Conservation (phyloP, 2,329 filamentous ascomycete genomes). For the Pestalotiopsis sp. region DNA sequence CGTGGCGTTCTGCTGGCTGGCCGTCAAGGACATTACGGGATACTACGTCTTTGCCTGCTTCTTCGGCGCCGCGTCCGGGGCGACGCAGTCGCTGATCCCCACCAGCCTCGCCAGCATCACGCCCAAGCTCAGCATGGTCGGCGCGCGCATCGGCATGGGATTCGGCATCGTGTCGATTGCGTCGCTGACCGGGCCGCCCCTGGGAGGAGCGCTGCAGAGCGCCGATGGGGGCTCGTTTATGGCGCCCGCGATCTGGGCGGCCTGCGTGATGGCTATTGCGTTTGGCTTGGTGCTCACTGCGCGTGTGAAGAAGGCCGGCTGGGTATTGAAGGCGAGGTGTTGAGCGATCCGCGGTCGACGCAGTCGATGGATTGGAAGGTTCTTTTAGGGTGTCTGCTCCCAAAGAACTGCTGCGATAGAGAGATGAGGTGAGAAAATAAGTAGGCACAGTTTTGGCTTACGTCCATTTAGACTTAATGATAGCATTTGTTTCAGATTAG, state of each 20-base stretch:
- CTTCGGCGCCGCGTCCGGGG: slow-evolving; percentile 35
- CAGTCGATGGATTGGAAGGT: not conserved
- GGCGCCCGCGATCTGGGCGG: slow-evolving; percentile 38
- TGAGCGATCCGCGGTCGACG: slow-evolving; percentile 5
- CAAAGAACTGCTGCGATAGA: not conserved
- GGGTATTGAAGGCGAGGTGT: slow-evolving; percentile 23
- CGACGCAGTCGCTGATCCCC: slow-evolving; percentile 44
- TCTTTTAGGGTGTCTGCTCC: not conserved
- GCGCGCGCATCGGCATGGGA: slow-evolving; percentile 44
- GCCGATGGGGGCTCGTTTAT: slow-evolving; percentile 29
- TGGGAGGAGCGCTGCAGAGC: slow-evolving; percentile 39
- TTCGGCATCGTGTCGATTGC: slow-evolving; percentile 42
- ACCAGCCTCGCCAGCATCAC: slow-evolving; percentile 43
- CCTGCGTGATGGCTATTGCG: slow-evolving; percentile 29
- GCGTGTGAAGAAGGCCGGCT: slow-evolving; percentile 26
- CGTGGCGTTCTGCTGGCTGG: slow-evolving; percentile 41
- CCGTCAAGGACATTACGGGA: slow-evolving; percentile 33
- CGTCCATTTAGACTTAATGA: not conserved
- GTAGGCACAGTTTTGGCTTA: not conserved
- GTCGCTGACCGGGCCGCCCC: slow-evolving; percentile 41
- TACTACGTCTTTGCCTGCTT: slow-evolving; percentile 40
- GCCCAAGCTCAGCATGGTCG: slow-evolving; percentile 38
- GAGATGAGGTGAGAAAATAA: not conserved
- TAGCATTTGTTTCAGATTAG: not conserved
- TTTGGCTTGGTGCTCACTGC: slow-evolving; percentile 25